Percentiles rank a stretch among this genome's conserved stretches.
phyloP scores from a whole-genome alignment of 2,329 filamentous ascomycete species.

The Fusarium bactridioides region DNA sequence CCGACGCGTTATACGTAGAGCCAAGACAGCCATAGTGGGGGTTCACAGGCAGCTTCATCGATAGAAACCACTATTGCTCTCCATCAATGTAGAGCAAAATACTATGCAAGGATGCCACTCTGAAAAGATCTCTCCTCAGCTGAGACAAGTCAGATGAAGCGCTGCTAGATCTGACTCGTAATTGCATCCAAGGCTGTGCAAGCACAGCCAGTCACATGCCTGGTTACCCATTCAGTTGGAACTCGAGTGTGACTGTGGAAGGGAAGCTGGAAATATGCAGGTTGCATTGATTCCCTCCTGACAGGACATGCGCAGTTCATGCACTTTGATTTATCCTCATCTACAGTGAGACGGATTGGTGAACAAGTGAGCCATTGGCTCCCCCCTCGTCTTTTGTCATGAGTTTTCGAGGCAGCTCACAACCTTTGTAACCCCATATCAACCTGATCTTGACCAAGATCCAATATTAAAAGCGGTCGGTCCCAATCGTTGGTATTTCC shows the following conservation, averaged over 20 bases:
- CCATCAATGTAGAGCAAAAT: background rate
- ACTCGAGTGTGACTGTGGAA: constrained; percentile 5
- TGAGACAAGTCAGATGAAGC: constrained; percentile 17
- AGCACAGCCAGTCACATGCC: constrained; percentile 27
- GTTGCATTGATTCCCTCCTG: constrained; percentile 15
- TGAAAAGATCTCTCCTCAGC: background rate
- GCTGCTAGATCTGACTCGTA: constrained; percentile 12
- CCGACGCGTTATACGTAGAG: background rate
- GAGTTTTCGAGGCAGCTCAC: background rate
- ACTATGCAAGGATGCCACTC: background rate
- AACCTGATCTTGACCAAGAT: background rate
- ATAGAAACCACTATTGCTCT: background rate
- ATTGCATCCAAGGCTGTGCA: constrained; percentile 12
- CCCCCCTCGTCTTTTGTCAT: background rate
- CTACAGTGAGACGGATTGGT: background rate
- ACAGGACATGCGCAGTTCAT: constrained; percentile 5
- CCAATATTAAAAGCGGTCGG: constrained; percentile 15
- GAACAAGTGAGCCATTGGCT: background rate
- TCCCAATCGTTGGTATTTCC: constrained; percentile 12
- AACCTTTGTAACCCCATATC: background rate
- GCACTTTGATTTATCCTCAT: background rate
- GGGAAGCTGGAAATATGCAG: constrained; percentile 21
- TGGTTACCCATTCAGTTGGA: constrained; percentile 21
- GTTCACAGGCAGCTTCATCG: background rate
- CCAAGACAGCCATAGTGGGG: constrained; percentile 13